Evolutionary conservation across 176 grass and related monocot species (phyloP).

Genomic region (Hordeum marinum): DNA sequence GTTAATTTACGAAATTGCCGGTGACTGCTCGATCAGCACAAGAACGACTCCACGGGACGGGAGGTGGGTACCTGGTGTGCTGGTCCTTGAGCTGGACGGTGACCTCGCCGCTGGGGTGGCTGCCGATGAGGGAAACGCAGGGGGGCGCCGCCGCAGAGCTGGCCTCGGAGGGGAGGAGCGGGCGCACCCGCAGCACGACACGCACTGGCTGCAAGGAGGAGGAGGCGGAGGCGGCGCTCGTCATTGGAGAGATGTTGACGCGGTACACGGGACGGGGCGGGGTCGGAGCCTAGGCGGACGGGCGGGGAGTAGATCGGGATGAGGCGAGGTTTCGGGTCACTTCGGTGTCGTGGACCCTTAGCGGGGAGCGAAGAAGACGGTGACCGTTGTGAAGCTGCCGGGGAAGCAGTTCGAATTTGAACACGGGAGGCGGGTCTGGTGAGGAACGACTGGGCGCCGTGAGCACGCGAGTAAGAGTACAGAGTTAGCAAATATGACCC

Average conservation of each 20-base stretch:
- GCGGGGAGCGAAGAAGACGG: not conserved
- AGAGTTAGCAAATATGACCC: too few species aligned
- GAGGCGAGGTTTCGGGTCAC: not conserved
- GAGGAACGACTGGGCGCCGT: not conserved
- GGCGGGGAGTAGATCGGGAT: not conserved
- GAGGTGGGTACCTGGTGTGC: constrained; percentile 48
- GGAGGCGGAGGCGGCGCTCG: not conserved
- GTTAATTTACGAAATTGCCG: not conserved
- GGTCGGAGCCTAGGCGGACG: not conserved
- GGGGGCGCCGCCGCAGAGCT: not conserved
- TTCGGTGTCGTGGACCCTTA: not conserved
- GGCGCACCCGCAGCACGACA: constrained; percentile 80
- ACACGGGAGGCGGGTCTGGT: constrained; percentile 5
- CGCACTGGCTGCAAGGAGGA: constrained; percentile 47
- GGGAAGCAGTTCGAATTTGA: constrained; percentile 57
- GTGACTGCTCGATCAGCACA: not conserved
- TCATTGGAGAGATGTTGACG: constrained; percentile 27
- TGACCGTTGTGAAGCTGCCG: constrained; percentile 16
- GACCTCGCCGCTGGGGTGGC: constrained; percentile 38
- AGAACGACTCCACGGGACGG: not conserved
- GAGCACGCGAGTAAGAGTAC: too few species aligned
- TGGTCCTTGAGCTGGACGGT: constrained; percentile 77
- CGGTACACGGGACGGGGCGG: not conserved
- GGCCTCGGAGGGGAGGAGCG: constrained; percentile 64
- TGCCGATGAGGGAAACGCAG: constrained; percentile 53